Conservation (phyloP, 2,329 filamentous ascomycete genomes). For the Claviceps digitariae region DNA sequence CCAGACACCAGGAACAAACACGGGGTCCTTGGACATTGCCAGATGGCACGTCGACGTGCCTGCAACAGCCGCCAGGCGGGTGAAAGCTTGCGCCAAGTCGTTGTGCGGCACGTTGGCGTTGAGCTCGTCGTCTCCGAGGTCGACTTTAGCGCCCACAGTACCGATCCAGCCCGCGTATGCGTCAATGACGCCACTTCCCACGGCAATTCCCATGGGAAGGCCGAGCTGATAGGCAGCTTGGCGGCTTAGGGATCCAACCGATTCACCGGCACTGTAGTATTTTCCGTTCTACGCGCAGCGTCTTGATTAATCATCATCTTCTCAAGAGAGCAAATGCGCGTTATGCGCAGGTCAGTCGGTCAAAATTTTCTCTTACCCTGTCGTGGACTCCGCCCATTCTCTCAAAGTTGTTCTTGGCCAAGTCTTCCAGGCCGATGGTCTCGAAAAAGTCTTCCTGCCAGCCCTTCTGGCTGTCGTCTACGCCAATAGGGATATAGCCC, state of each 20-base stretch:
- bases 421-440: conserved; percentile 72
- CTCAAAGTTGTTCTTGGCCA: conserved; percentile 77
- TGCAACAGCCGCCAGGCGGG: conserved; percentile 81
- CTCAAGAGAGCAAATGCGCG: conserved; percentile 5
- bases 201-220: conserved; percentile 72
- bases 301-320: neutral
- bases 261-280: conserved; percentile 83
- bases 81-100: conserved; percentile 85
- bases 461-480: conserved; percentile 92
- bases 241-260: conserved; percentile 73
- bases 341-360: neutral
- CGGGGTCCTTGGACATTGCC: conserved; percentile 83
- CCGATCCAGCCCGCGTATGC: conserved; percentile 98
- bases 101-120: conserved; percentile 58
- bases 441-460: conserved; percentile 94
- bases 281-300: conserved; percentile 58
- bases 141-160: conserved; percentile 92
- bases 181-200: conserved; percentile 94
- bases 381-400: conserved; percentile 88
- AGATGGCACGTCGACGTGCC: conserved; percentile 96
- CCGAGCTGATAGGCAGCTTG: conserved; percentile 75
- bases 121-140: conserved; percentile 52
- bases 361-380: conserved; percentile 44
- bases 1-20: conserved; percentile 95
- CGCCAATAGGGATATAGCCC: conserved; percentile 89